Conservation (phyloP, 768 basidiomycete genomes). For the Naganishia kalamii region DNA sequence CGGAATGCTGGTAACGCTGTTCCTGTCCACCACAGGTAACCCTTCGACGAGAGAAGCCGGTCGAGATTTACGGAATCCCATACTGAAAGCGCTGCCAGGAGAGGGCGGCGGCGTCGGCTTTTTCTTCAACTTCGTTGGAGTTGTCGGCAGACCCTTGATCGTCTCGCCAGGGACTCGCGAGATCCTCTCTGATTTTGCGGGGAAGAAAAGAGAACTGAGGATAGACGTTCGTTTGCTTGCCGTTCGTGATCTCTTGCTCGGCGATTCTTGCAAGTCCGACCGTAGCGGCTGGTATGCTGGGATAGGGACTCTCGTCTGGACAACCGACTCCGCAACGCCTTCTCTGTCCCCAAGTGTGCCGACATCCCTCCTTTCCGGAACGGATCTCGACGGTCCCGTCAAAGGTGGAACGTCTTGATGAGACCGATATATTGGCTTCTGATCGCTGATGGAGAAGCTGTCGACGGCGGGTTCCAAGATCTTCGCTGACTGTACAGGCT, state of each 20-base stretch:
- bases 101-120: neutral
- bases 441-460: no score
- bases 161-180: neutral
- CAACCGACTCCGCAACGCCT: no score
- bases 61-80: neutral
- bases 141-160: neutral
- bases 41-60: neutral
- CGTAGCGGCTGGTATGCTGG: neutral
- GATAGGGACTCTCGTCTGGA: neutral
- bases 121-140: neutral
- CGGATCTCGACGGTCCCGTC: no score
- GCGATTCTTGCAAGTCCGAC: neutral
- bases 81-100: neutral
- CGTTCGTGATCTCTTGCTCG: neutral
- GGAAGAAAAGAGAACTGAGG: neutral
- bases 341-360: no score
- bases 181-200: neutral
- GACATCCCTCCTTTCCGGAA: no score
- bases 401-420: no score
- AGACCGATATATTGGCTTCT: no score
- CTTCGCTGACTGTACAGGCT: no score
- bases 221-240: neutral
- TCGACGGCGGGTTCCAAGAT: no score
- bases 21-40: neutral
- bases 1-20: neutral